Base-by-base conservation (phyloP, 768 basidiomycete species). In the Astraeus odoratus region DNA sequence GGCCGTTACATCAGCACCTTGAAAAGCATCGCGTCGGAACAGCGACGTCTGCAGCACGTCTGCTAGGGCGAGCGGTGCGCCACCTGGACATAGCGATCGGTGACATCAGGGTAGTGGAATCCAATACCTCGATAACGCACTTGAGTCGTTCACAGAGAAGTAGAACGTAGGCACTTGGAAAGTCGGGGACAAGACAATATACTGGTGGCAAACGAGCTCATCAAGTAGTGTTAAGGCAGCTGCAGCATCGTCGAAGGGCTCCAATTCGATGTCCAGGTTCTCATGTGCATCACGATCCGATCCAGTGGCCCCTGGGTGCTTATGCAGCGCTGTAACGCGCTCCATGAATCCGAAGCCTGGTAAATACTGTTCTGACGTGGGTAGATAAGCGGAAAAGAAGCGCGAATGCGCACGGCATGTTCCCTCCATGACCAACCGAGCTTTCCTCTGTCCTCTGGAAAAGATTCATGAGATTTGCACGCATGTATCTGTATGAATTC, bases 161-260 rank as follows among this genome's bases (percentile, higher is more conserved):
- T 91, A 93, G 56, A 95, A 84, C 1, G 80, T 75, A 6, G 92
- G 92, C 2, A 89, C 87, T 55, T 75, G 78, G 58, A 84, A 95
- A 0, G 86, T 83, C 8, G 82, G 67, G 22, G 89, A 92, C 59
- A 78, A 84, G 25, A 81, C 83, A 43, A 94, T 67, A 48, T 78
- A 83, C 63, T 92, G 83, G 38, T 67, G 65, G 50, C 71, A 79
- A 27, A 61, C 69, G 31, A 86, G 52, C 33, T 62, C 54, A 42
- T 69, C 65, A 23, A 50, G 42, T 43, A 51, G 34, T 9, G 54
- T 38, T 13, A 52, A 7, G 12, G 67, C 64, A 23, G 62, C 63
- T 2, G 75, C 70, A n/a, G 64, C 67, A 48, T 74, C 72, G 34
- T 74, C 64, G 6, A 44, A 47, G 18, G 36, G 19, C 29, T 64